Base-by-base conservation (phyloP, 129 eudicot genomes). In the Gnaphalium uliginosum region DNA sequence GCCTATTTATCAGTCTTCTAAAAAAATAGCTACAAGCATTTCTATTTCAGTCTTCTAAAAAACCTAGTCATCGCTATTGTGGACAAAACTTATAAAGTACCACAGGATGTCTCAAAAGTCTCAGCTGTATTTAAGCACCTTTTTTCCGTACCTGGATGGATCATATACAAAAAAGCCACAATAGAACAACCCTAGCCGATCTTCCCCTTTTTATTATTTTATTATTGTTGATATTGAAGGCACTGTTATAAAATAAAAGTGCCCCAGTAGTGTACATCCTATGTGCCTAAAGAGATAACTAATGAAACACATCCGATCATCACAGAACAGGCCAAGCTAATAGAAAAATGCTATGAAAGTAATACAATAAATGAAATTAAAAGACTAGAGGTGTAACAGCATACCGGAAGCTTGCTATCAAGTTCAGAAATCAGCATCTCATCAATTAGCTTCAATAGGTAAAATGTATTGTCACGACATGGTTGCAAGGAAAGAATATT, bases 401-500 rank as follows among this genome's bases (percentile, higher is more conserved):
- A 37, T 87, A 95, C 99, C 90, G 89, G 96, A 89, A 95, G 90
- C 74, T 81, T 81, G 76, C 75, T 77, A 79, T 91, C 94, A 69
- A 84, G 83, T 86, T 95, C 97, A 79, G 90, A 89, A 41, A 95
- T 69, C 73, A 95, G 90, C 89, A 95, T 70, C 76, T 95, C 97
- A 80, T 95, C 99, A 73, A 91, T 72, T 56, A 91, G 83, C 76
- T 89, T 95, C 51, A 95, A 64, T 81, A 95, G 87, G 79, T 91
- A 95, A 65, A 91, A 78, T 56, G 90, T 87, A 87, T 95, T 95
- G 86, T 95, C 99, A 64, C 97, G 97, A 84, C 99, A 95, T 75
- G 99, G 99, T 76, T 91, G 99, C 41, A 83, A 81, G 79, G 86
- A 76, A 66, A 95, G 83, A 72, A 89, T 84, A 78, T 86, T 89